phyloP scores from a whole-genome alignment of 192 early-diverging fungal species.

The Radiomyces spectabilis region DNA sequence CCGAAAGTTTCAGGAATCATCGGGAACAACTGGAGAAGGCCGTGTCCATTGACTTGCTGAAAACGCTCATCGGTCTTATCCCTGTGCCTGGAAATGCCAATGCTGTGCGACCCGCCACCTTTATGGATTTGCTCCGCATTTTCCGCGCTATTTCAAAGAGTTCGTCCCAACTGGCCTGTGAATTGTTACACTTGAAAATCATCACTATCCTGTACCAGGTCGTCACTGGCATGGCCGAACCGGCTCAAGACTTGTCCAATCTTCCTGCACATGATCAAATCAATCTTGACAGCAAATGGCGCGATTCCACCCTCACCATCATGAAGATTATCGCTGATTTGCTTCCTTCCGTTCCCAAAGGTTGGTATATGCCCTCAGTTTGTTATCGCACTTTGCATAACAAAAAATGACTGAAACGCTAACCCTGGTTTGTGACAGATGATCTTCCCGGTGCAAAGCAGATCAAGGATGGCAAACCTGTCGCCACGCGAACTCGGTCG shows the following conservation, averaged over 20 bases:
- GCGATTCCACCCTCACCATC: conserved; percentile 26
- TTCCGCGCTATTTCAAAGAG: conserved; percentile 44
- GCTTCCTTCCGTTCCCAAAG: conserved; percentile 50
- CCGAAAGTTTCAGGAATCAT: conserved; percentile 50
- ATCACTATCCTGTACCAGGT: conserved; percentile 35
- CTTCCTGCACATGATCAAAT: conserved; percentile 21
- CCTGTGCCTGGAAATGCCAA: conserved; percentile 34
- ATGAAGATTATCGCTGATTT: conserved; percentile 48
- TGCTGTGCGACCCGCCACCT: conserved; percentile 33
- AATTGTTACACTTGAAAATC: conserved; percentile 33
- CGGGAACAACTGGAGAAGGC: conserved; percentile 49
- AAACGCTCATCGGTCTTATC: conserved; percentile 47
- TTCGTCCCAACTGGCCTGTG: conserved; percentile 39
- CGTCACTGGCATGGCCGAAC: conserved; percentile 25
- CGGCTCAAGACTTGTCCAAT: conserved; percentile 13
- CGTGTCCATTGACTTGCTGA: conserved; percentile 47
- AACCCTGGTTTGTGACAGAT: no score
- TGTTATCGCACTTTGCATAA: neutral
- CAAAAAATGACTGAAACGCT: neutral
- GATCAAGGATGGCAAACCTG: no score
- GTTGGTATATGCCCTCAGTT: no score
- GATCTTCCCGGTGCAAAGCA: no score
- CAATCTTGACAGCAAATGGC: conserved; percentile 16
- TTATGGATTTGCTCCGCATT: conserved; percentile 48
- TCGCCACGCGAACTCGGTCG: conserved; percentile 14